Evolutionary conservation across 2,329 filamentous ascomycete species (phyloP), one percentile per base, ranked within the genome.

Genomic region (Tricladium varicosporioides): DNA sequence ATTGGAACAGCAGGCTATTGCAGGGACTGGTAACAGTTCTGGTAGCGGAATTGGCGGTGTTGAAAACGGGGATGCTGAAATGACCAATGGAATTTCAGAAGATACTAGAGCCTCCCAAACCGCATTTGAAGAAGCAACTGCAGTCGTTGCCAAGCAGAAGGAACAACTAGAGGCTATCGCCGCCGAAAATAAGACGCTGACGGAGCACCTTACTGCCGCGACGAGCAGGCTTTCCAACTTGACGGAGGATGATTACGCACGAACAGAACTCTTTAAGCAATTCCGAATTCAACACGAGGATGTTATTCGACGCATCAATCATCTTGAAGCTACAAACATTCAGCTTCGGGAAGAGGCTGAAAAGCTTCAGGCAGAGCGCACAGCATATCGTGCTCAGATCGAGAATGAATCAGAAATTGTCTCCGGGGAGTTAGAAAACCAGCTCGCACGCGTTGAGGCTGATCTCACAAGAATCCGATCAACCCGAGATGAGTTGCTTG

Each of bases 241-340:
- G 46, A 88, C 89, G 0, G 94, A 99, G 67, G 94, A 99, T 61
- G 94, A 99, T 66, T 97, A 95, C 70, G 87, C 92, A 43, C 86
- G 91, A 56, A 96, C 92, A 4, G 92, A 97, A 66, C 81, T 96
- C 2, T 99, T 96, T 80, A 97, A 96, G 74, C 85, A 89, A 60
- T 82, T 97, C 69, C 95, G 92, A 74, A 83, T 82, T 19, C 91
- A 97, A 67, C 90, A 95, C 66, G 94, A 97, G 68, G 93, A 97
- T 65, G 83, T 96, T 8, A 91, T 97, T 65, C 93, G 91, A 72
- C 87, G 91, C 40, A 86, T 96, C 68, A 99, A 99, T 71, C 87
- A 93, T 66, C 75, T 97, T 13, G 93, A 97, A 73, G 91, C 91
- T 2, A 89, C 87, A 11, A 97, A 97, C 71, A 86, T 88, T 58